phyloP scores from a whole-genome alignment of 257 asterid genomes.

The Avicennia marina region DNA sequence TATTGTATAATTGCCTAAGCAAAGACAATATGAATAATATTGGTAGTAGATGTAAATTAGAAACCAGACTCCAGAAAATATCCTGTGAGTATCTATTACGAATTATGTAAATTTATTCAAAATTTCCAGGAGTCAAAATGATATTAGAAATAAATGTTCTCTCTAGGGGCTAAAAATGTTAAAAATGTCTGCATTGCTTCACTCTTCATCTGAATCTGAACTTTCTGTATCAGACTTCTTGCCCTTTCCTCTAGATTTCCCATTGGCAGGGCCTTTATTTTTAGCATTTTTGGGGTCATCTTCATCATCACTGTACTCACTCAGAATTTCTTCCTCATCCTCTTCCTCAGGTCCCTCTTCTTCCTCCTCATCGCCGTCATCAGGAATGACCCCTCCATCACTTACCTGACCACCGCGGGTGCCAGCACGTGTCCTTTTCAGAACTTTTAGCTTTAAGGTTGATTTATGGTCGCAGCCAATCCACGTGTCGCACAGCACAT shows the following conservation, averaged over 20 bases:
- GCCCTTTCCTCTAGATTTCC: constrained; percentile 28
- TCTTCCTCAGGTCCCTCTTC: constrained; percentile 66
- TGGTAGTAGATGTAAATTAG: too few relatives aligned
- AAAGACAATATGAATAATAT: too few relatives aligned
- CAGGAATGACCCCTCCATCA: constrained; percentile 33
- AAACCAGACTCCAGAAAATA: too few relatives aligned
- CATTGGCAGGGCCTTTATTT: constrained; percentile 26
- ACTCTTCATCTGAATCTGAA: too few relatives aligned
- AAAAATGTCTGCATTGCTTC: too few relatives aligned
- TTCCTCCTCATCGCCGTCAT: constrained; percentile 50
- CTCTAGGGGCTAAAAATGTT: too few relatives aligned
- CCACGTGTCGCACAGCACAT: constrained; percentile 80
- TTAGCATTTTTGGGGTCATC: constrained; percentile 24
- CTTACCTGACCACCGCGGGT: constrained; percentile 36
- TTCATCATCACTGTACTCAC: constrained; percentile 88
- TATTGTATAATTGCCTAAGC: too few relatives aligned
- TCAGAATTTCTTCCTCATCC: constrained; percentile 60
- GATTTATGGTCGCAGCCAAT: constrained; percentile 60
- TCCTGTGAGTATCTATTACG: too few relatives aligned
- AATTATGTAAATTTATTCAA: too few relatives aligned
- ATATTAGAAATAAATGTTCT: too few relatives aligned
- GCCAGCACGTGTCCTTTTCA: constrained; percentile 61
- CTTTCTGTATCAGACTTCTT: constrained; percentile 35
- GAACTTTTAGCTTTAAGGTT: constrained; percentile 50
- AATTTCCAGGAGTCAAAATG: too few relatives aligned